Evolutionary conservation across 75 land plant genomes (phyloP), one percentile per base, ranked within the genome.

Genomic region (Pinus taeda): DNA sequence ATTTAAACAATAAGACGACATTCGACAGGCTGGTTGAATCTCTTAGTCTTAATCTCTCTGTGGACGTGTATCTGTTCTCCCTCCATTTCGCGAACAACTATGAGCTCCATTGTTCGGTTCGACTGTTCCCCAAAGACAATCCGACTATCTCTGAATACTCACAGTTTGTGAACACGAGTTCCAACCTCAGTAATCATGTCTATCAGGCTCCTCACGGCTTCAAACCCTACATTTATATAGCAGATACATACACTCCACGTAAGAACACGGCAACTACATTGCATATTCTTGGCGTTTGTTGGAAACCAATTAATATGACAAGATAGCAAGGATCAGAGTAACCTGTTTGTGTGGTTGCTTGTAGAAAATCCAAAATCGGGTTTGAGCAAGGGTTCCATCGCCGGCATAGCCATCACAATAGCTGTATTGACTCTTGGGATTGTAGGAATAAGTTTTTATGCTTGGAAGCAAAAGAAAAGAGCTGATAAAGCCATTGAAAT

Each of bases 191-290:
- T 62, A 89, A 86, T 73, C 93, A 91, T 71, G 83, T 85, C 17
- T 91, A 76, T 75, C 86, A 87, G 75, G 89, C 93, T 60, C 91
- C 93, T 57, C 45, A 14, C 1, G 76, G 66, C 15, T 91, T 91
- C 79, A 90, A 91, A 22, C 93, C 91, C 33, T 91, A 84, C 71
- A 81, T 75, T 73, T 91, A 89, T 57, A 84, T 85, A 14, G 89
- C 89, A 60, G 66, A 81, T 79, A 84, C 87, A 70, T 91, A 91
- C 73, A 71, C 73, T 61, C 79, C 77, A 85, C 90, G 92, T 88
- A 85, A 49, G 55, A 49, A 49, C 55, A 49, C 11, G 55, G 21
- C 73, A 57, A 59, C 71, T 76, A 4, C 42, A 57, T 84, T 80
- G 82, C 82, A 57, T 20, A 37, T 15, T 26, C 26, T 63, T n/a